Percentiles rank a stretch among this genome's conserved stretches.
Evolutionary conservation across 805 yeast species (phyloP).

Genomic region (Allodekkera sacchari): DNA sequence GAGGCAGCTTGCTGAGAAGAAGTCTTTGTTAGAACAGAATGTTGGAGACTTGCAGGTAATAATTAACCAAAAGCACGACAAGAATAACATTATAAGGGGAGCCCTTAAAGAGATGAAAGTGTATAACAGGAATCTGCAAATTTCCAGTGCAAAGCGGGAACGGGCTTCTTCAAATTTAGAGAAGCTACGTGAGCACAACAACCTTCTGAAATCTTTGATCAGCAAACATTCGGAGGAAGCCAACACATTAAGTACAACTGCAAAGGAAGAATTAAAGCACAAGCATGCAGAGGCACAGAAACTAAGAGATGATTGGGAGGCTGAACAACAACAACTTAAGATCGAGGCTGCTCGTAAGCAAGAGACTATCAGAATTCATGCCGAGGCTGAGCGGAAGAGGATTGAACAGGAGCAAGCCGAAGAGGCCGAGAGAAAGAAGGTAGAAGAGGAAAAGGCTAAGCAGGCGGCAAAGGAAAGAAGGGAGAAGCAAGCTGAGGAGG

Average conservation of each 20-base stretch:
- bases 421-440: constrained; percentile 25
- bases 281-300: constrained; percentile 35
- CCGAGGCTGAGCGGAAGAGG: constrained; percentile 30
- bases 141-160: constrained; percentile 27
- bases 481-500: constrained; percentile 28
- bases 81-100: constrained; percentile 19
- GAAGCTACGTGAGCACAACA: constrained; percentile 34
- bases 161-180: constrained; percentile 31
- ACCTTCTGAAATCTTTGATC: constrained; percentile 32
- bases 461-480: constrained; percentile 23
- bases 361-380: constrained; percentile 32
- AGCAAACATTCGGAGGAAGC: constrained; percentile 38
- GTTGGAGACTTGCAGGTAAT: constrained; percentile 29
- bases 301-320: constrained; percentile 34
- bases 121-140: constrained; percentile 28
- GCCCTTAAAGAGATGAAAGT: constrained; percentile 30
- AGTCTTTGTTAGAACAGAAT: constrained; percentile 26
- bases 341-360: constrained; percentile 37
- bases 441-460: constrained; percentile 21
- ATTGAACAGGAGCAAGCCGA: constrained; percentile 31
- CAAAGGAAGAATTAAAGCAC: constrained; percentile 27
- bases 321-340: constrained; percentile 36
- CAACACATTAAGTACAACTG: constrained; percentile 27
- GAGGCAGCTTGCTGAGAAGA: constrained; percentile 30
- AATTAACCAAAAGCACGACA: constrained; percentile 33